These are phyloP conservation scores for Salvia hispanica DNA, from an alignment of 257 asterid species.

Conservation along the genomic window DNA sequence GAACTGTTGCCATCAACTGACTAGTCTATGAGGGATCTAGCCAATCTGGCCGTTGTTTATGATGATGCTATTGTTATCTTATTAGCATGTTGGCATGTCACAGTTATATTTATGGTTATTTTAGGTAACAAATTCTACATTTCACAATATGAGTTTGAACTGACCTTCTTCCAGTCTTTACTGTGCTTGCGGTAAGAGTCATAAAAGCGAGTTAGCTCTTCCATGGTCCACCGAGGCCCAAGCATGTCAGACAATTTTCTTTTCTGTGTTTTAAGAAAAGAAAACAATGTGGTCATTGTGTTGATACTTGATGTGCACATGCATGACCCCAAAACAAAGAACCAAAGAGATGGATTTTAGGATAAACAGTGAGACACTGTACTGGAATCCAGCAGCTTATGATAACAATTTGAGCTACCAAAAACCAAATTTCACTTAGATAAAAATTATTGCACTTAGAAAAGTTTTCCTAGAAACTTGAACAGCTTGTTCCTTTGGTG, in stretches of 20 bases:
- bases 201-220: constrained; percentile 79
- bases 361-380: constrained; percentile 12
- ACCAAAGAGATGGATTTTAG: neutral
- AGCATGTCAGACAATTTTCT: constrained; percentile 82
- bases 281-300: constrained; percentile 21
- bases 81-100: neutral
- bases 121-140: constrained; percentile 30
- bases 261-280: constrained; percentile 53
- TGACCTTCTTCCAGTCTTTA: constrained; percentile 90
- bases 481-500: constrained; percentile 15
- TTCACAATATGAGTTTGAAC: constrained; percentile 33
- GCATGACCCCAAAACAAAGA: constrained; percentile 21
- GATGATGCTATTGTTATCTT: constrained; percentile 9
- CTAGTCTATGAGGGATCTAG: neutral
- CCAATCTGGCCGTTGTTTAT: constrained; percentile 16
- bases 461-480: neutral
- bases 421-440: too few species aligned
- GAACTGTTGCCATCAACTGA: too few species aligned
- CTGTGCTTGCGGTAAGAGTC: constrained; percentile 82
- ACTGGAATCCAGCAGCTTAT: constrained; percentile 10
- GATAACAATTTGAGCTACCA: constrained; percentile 14
- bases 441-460: neutral
- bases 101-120: constrained; percentile 19
- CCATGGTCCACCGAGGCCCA: constrained; percentile 83
- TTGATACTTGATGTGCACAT: constrained; percentile 20